Evolutionary conservation across 2,329 filamentous ascomycete genomes (phyloP), one percentile per base, ranked within the genome.

Genomic region (Drechmeria coniospora): DNA sequence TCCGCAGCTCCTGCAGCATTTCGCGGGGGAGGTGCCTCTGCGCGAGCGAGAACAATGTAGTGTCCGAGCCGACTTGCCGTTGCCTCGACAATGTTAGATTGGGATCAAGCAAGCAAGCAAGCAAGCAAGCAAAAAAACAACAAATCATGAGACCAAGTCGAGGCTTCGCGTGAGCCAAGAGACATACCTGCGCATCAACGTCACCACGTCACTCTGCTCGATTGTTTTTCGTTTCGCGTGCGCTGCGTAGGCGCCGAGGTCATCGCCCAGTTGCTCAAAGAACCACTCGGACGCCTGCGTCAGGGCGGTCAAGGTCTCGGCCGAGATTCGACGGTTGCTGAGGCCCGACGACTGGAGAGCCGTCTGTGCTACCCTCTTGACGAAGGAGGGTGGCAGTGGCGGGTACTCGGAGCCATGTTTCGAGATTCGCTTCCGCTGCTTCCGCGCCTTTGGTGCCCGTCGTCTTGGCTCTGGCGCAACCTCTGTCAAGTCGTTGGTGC

Each of bases 261-360:
- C 83, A 34, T 84, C 79, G 26, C 79, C 74, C 3, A 80, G 59
- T 50, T 93, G 84, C 53, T 92, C 82, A 48, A 93, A 92, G 51
- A 84, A 93, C 78, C 82, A 90, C 35, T 92, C 81, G 3, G 80
- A 80, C 1, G 83, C 81, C 46, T 83, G 76, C 43, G 77, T 74
- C 29, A 93, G 71, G 4, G 77, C 76, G 17, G 68, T 65, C 21
- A 92, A 56, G 2, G 79, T 75, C 28, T 90, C 80, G 25, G 78
- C 72, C 32, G 65, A 73, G 25, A 92, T 68, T 38, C 76, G 80
- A 5, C 69, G 59, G 40, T 77, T 81, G 39, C 65, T 65, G 8
- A 65, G 59, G 13, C 74, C 73, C 24, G 74, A 69, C 4, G 69
- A 70, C 40, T 74, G 72, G 13, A 78, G 67, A 43, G 83, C 81